Evolutionary conservation across 495 filamentous ascomycete species (phyloP).

Genomic region (Entonaema liquescens): DNA sequence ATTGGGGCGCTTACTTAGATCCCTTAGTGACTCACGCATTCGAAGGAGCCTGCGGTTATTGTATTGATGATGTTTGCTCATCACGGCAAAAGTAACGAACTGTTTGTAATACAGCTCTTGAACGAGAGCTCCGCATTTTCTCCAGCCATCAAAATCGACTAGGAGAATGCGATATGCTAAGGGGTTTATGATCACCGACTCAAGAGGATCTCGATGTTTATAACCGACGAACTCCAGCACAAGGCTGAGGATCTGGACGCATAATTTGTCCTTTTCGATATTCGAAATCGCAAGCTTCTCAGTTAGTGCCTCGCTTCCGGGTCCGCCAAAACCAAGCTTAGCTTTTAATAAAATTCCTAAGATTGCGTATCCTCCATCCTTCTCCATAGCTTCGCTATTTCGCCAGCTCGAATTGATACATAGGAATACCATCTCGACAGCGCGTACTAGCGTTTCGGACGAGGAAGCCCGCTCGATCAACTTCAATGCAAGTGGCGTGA

Average conservation of each 20-base stretch:
- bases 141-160: constrained; percentile 92
- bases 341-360: constrained; percentile 77
- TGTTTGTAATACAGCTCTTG: constrained; percentile 92
- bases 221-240: constrained; percentile 91
- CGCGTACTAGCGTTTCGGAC: constrained; percentile 72
- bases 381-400: constrained; percentile 98
- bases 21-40: constrained; percentile 77
- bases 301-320: constrained; percentile 50
- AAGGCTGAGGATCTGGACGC: constrained; percentile 74
- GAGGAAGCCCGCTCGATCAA: constrained; percentile 78
- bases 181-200: constrained; percentile 94
- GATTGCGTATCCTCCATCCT: constrained; percentile 92
- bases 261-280: constrained; percentile 70
- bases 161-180: constrained; percentile 90
- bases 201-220: constrained; percentile 73
- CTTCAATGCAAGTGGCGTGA: constrained; percentile 82
- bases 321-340: constrained; percentile 69
- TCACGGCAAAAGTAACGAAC: constrained; percentile 81
- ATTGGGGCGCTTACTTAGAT: constrained; percentile 9
- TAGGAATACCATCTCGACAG: constrained; percentile 83
- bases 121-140: constrained; percentile 73
- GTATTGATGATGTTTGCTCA: constrained; percentile 90
- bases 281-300: constrained; percentile 51
- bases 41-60: constrained; percentile 83
- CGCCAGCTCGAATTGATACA: constrained; percentile 90